Percentiles rank a stretch among this genome's conserved stretches.
These are phyloP conservation scores for Curvularia spicifera DNA, from an alignment of 2,329 filamentous ascomycete genomes.

Conservation along the genomic window DNA sequence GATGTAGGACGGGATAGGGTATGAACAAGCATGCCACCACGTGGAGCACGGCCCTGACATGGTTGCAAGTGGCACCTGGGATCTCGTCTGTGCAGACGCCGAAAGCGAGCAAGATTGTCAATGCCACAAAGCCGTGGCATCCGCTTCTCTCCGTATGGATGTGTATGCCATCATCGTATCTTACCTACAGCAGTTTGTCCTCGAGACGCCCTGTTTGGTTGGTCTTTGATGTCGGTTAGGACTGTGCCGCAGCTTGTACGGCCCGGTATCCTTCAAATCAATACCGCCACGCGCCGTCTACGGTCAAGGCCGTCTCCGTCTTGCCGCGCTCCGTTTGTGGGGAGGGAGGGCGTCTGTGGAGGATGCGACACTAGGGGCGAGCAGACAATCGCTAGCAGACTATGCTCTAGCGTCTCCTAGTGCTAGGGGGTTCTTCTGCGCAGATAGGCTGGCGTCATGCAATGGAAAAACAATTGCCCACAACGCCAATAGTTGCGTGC, in stretches of 20 bases:
- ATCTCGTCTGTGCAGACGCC: constrained; percentile 22
- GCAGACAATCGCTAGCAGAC: constrained; percentile 6
- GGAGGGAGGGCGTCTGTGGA: constrained; percentile 29
- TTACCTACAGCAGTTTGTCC: constrained; percentile 14
- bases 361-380: constrained; percentile 23
- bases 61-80: neutral
- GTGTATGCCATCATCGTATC: constrained; percentile 9
- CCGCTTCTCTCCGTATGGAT: constrained; percentile 16
- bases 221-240: constrained; percentile 9
- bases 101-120: constrained; percentile 22
- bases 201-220: constrained; percentile 9
- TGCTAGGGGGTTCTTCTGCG: constrained; percentile 5
- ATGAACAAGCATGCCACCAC: constrained; percentile 27
- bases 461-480: constrained; percentile 16
- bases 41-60: constrained; percentile 24
- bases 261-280: constrained; percentile 10
- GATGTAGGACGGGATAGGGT: constrained; percentile 18
- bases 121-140: constrained; percentile 24
- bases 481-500: constrained; percentile 10
- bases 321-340: constrained; percentile 19
- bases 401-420: constrained; percentile 3
- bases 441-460: neutral
- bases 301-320: constrained; percentile 12
- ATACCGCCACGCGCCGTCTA: neutral
- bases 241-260: constrained; percentile 17